Evolutionary conservation across 495 filamentous ascomycete species (phyloP), one percentile per base, ranked within the genome.

Genomic region (Bryoglossum gracile): DNA sequence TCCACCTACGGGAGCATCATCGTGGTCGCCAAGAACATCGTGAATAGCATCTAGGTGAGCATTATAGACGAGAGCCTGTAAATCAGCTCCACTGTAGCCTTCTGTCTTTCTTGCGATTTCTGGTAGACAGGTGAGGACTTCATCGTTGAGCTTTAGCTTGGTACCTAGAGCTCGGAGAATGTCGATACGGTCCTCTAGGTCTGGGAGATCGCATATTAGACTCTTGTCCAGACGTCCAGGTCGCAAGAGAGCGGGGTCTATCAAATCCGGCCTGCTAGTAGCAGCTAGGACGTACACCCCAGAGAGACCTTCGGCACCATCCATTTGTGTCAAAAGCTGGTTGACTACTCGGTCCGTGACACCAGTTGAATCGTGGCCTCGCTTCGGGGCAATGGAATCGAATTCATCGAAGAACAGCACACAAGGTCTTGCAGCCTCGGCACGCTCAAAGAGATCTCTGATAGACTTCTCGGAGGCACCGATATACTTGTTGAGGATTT

Each of bases 271-370:
- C 21, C 92, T 70, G 2, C 79, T 85, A 1, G 92, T 98, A 11
- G 92, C 92, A 22, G 92, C 92, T 3, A 98, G 78, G 1, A 98
- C 92, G 58, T 97, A 97, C 1, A 98, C 92, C 0, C 94, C 94
- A 0, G 82, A 86, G 4, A 97, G 67, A 14, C 94, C 92, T 62
- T 98, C 94, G 1, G 94, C 94, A 59, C 92, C 92, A 60, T 98
- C 92, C 94, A 98, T 98, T 65, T 96, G 94, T 3, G 92, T 98
- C 8, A 98, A 72, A 37, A 98, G 78, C 70, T 97, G 94, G 61
- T 97, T 97, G 55, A 98, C 92, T 1, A 98, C 92, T n/a, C 92
- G 80, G 63, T 97, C 94, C 0, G 94, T 97, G 22, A 98, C 92
- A 40, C 94, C 92, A 0, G 94, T 97, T 8, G 83, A 89, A 57